Evolutionary conservation across 306 rosid species (phyloP).

Genomic region (Myrica gale): DNA sequence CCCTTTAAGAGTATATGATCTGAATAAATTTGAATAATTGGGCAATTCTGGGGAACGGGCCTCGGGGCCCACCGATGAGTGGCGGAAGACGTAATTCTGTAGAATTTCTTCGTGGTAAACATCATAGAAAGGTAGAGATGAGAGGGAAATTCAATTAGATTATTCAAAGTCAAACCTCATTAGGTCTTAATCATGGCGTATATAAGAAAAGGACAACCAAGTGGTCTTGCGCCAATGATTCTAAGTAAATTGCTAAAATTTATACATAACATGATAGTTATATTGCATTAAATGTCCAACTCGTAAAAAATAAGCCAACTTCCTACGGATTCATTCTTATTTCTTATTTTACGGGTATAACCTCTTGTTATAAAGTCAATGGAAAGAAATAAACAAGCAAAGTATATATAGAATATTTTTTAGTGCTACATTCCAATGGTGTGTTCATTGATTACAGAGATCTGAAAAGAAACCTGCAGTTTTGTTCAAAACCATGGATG

Average conservation of each 20-base stretch:
- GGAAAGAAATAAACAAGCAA: background rate
- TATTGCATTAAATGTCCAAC: background rate
- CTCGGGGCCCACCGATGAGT: no score
- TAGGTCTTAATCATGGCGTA: background rate
- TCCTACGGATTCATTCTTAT: background rate
- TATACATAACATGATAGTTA: background rate
- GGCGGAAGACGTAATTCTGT: no score
- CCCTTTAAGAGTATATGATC: no score
- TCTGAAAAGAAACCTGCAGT: background rate
- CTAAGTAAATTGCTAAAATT: background rate
- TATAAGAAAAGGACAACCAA: background rate
- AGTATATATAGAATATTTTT: no score
- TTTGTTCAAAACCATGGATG: slow-evolving; percentile 18
- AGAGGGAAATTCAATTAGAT: no score
- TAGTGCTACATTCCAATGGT: background rate
- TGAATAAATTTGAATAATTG: no score
- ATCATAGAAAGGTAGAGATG: no score
- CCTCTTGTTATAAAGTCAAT: background rate
- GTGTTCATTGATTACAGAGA: background rate
- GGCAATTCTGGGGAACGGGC: no score
- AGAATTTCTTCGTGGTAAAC: no score
- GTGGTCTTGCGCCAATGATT: background rate
- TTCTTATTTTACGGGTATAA: background rate
- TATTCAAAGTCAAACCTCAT: background rate
- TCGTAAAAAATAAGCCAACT: background rate